These are phyloP conservation scores for Pyrenopolyporus hunteri DNA, from an alignment of 495 filamentous ascomycete species.

Conservation along the genomic window DNA sequence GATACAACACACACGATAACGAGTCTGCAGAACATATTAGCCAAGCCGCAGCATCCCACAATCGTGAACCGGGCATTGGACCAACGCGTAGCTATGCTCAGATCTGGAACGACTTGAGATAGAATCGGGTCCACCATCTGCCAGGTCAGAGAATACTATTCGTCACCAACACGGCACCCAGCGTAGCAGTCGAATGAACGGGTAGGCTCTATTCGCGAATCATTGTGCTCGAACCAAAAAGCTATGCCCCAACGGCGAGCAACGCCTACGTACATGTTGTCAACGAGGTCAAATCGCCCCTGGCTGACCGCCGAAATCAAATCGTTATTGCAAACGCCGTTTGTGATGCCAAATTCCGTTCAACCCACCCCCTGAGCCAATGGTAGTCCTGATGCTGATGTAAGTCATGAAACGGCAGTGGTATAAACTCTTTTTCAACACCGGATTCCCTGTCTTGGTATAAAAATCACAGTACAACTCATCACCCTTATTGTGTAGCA, in stretches of 20 bases:
- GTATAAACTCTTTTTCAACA: conserved; percentile 39
- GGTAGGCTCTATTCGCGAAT: conserved; percentile 36
- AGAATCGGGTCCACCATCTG: background rate
- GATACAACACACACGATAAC: conserved; percentile 7
- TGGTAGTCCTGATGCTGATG: conserved; percentile 38
- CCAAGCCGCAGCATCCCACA: conserved; percentile 1
- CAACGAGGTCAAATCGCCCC: conserved; percentile 23
- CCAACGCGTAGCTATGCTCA: background rate
- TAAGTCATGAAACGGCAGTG: conserved; percentile 40
- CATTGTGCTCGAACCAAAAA: conserved; percentile 32
- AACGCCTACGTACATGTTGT: conserved; percentile 39
- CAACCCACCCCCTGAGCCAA: conserved; percentile 36
- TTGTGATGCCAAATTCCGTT: conserved; percentile 41
- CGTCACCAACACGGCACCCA: conserved; percentile 21
- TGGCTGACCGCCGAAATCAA: conserved; percentile 37
- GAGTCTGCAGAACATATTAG: conserved; percentile 13
- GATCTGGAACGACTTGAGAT: background rate
- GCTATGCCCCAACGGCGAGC: conserved; percentile 31
- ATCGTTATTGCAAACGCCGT: conserved; percentile 39
- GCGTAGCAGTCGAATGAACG: conserved; percentile 29
- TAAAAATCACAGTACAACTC: conserved; percentile 32
- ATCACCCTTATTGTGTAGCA: conserved; percentile 17
- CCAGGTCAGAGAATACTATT: conserved; percentile 15
- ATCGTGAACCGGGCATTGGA: conserved; percentile 4
- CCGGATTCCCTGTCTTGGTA: conserved; percentile 35